Evolutionary conservation across 2,329 filamentous ascomycete genomes (phyloP), one percentile per base, ranked within the genome.

Genomic region (Beauveria pseudobassiana): DNA sequence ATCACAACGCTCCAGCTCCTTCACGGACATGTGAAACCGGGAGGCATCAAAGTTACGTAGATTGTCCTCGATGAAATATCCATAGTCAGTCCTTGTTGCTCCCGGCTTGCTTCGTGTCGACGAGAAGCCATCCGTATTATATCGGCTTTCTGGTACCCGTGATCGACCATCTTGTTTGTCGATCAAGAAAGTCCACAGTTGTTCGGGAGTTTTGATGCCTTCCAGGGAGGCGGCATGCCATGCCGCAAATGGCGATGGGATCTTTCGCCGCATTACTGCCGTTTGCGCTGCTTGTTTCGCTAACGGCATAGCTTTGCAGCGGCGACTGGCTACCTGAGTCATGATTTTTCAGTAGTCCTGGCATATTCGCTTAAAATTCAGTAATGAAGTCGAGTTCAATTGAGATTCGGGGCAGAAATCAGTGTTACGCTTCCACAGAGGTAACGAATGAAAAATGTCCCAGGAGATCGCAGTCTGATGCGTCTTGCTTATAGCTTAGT

Each of bases 1-100:
- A 48, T 74, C 72, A 50, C 59, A 38, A 5, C 28, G 26, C 30
- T 63, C 58, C 18, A 62, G 38, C 38, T 64, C 58, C 5, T 22
- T 48, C 8, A 45, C 24, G 4, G 18, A 16, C 43, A 63, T 57
- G 20, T 49, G 30, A 30, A 63, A 62, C 2, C 56, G 24, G 9
- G 63, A 51, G 5, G 58, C 38, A 42, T 64, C 63, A 7, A 63
- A 26, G 5, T 20, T 24, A 1, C 20, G 26, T 14, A 64, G 42
- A 18, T 63, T 45, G 16, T 62, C 54, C 2, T 63, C 46, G 5
- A 67, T 63, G 28, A 67, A 67, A 28, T 51, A 51, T 30, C 49
- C 49, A 51, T 51, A 51, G 56, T 65, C 46, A 1, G 59, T 64
- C 4, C 28, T 48, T 18, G 63, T 53, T 5, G 53, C 56, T 22